Conservation (phyloP, 1,284 basidiomycete species). For the Ganoderma boninense region DNA sequence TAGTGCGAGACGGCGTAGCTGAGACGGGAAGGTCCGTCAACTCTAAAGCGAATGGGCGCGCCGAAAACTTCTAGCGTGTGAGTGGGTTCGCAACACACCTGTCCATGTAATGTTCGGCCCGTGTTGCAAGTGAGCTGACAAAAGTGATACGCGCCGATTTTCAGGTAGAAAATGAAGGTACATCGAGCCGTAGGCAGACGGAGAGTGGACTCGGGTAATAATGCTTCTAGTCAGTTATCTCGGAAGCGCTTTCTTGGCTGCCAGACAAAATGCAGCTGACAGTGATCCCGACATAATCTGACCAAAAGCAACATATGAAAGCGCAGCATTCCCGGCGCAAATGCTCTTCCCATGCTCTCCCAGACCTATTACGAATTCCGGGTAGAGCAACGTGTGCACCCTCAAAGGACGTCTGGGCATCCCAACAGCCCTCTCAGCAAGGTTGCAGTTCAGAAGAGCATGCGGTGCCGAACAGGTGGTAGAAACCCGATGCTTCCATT, state of each 20-base stretch:
- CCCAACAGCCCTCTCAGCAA: background rate
- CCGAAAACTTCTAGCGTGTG: background rate
- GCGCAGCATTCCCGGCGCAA: background rate
- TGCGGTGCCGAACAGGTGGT: background rate
- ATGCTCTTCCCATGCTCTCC: background rate
- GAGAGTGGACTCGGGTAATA: background rate
- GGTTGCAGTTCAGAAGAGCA: background rate
- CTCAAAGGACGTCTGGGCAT: background rate
- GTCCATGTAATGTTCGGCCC: background rate
- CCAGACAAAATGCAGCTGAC: background rate
- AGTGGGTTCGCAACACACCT: background rate
- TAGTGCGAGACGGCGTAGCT: background rate
- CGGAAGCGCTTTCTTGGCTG: background rate
- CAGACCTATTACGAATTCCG: background rate
- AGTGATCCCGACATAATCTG: background rate
- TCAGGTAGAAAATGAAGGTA: background rate
- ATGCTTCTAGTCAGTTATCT: background rate
- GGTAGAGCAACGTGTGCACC: background rate
- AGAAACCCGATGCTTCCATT: background rate
- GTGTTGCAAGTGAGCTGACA: background rate
- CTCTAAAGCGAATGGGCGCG: background rate
- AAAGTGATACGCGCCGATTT: background rate
- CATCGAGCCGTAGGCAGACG: background rate
- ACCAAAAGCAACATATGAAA: background rate
- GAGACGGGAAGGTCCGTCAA: background rate